Evolutionary conservation across 441 rosid genomes (phyloP).

Genomic region (Cnidoscolus chayamansa): DNA sequence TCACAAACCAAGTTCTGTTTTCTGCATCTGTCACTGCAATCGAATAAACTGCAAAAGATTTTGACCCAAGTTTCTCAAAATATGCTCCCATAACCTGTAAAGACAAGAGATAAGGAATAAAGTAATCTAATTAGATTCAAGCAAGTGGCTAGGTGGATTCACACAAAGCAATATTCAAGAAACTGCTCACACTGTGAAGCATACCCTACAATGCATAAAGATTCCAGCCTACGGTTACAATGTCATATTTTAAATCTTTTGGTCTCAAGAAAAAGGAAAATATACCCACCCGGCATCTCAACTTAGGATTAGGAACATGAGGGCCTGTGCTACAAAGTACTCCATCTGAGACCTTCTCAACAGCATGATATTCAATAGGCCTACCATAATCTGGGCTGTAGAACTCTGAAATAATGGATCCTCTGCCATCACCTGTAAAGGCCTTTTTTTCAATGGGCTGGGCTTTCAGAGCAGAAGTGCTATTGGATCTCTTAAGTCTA

Average conservation of each 20-base stretch:
- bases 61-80: slow-evolving; percentile 88
- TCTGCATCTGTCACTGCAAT: slow-evolving; percentile 88
- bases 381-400: slow-evolving; percentile 55
- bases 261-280: not conserved
- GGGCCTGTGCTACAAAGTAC: slow-evolving; percentile 45
- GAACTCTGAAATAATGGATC: slow-evolving; percentile 68
- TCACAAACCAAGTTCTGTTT: slow-evolving; percentile 84
- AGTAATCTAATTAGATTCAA: slow-evolving; percentile 11
- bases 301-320: slow-evolving; percentile 54
- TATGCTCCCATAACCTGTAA: slow-evolving; percentile 90
- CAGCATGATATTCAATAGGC: slow-evolving; percentile 34
- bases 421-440: slow-evolving; percentile 50
- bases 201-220: slow-evolving; percentile 2
- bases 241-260: slow-evolving; percentile 14
- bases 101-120: slow-evolving; percentile 22
- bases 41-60: slow-evolving; percentile 96
- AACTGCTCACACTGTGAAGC: slow-evolving; percentile 22
- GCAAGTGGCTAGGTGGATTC: slow-evolving; percentile 6
- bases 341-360: slow-evolving; percentile 36
- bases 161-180: slow-evolving; percentile 14
- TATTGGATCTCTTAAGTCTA: slow-evolving; percentile 78
- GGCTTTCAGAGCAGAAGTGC: slow-evolving; percentile 63
- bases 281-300: slow-evolving; percentile 76
- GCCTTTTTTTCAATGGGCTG: slow-evolving; percentile 48
- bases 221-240: not conserved